A percentile compares a stretch with the other conserved stretches of the same genome.
phyloP scores from a whole-genome alignment of 192 early-diverging fungal genomes.

The Geranomyces michiganensis region DNA sequence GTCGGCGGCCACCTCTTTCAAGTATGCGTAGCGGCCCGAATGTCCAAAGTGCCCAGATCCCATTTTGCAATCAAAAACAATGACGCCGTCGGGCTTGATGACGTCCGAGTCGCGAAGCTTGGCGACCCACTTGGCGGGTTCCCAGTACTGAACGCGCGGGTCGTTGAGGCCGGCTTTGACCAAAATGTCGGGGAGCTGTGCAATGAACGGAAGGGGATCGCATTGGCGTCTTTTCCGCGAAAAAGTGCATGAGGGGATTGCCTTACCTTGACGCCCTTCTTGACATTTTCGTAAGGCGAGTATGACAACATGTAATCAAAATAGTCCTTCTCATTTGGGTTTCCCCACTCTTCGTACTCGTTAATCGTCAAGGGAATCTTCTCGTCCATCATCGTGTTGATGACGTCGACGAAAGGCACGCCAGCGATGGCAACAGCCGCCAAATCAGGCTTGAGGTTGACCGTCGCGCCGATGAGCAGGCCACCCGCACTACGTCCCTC shows the following conservation, averaged over 20 bases:
- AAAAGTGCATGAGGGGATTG: no score
- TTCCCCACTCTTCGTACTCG: constrained; percentile 62
- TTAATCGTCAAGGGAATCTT: constrained; percentile 49
- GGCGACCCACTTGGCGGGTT: constrained; percentile 90
- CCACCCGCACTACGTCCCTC: constrained; percentile 54
- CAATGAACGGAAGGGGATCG: background rate
- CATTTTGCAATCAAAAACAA: constrained; percentile 55
- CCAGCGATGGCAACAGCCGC: constrained; percentile 42
- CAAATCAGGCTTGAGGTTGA: constrained; percentile 50
- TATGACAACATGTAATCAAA: constrained; percentile 57
- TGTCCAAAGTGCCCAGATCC: constrained; percentile 47
- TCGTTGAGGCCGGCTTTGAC: constrained; percentile 80
- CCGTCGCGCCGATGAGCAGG: constrained; percentile 49
- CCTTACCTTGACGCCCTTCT: no score
- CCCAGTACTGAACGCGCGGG: constrained; percentile 83
- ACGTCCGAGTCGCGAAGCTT: constrained; percentile 56
- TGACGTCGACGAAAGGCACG: constrained; percentile 60
- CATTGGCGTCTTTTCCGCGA: no score
- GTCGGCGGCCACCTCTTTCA: constrained; percentile 48
- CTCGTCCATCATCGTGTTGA: constrained; percentile 45
- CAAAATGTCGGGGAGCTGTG: constrained; percentile 48
- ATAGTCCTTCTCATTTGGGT: constrained; percentile 52
- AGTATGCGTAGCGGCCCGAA: constrained; percentile 52
- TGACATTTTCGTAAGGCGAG: constrained; percentile 56
- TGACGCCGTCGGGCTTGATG: constrained; percentile 8